phyloP scores from a whole-genome alignment of 1,284 basidiomycete species.

The Amylostereum areolatum region DNA sequence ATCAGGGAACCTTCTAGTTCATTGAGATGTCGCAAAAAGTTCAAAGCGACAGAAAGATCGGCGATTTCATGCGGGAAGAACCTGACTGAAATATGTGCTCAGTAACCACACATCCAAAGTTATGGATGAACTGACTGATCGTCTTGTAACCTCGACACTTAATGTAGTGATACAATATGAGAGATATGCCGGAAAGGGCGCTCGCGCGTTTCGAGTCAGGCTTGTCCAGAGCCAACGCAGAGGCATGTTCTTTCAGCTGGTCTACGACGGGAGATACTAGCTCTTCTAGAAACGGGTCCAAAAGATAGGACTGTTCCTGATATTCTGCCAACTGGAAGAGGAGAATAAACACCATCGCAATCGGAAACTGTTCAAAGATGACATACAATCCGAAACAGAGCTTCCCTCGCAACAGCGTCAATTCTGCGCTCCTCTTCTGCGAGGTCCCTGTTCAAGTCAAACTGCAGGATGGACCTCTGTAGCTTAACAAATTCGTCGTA shows the following conservation, averaged over 20 bases:
- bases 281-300: constrained; percentile 91
- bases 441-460: constrained; percentile 42
- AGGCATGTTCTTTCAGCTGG: constrained; percentile 54
- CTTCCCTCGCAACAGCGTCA: constrained; percentile 36
- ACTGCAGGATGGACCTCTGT: constrained; percentile 46
- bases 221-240: constrained; percentile 32
- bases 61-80: constrained; percentile 89
- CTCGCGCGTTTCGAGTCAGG: constrained; percentile 25
- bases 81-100: constrained; percentile 58
- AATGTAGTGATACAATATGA: constrained; percentile 77
- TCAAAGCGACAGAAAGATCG: constrained; percentile 74
- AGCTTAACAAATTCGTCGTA: constrained; percentile 49
- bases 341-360: neutral
- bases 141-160: constrained; percentile 92
- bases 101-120: too few relatives aligned
- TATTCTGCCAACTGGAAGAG: constrained; percentile 78
- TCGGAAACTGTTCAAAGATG: constrained; percentile 2
- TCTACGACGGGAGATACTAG: constrained; percentile 78
- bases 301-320: constrained; percentile 89
- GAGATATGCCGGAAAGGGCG: constrained; percentile 37
- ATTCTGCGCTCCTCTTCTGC: constrained; percentile 41
- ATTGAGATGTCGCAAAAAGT: constrained; percentile 51
- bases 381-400: constrained; percentile 40
- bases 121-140: constrained; percentile 60
- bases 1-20: constrained; percentile 36